Base-by-base conservation (phyloP, 495 filamentous ascomycete genomes). In the Recurvomyces mirabilis region DNA sequence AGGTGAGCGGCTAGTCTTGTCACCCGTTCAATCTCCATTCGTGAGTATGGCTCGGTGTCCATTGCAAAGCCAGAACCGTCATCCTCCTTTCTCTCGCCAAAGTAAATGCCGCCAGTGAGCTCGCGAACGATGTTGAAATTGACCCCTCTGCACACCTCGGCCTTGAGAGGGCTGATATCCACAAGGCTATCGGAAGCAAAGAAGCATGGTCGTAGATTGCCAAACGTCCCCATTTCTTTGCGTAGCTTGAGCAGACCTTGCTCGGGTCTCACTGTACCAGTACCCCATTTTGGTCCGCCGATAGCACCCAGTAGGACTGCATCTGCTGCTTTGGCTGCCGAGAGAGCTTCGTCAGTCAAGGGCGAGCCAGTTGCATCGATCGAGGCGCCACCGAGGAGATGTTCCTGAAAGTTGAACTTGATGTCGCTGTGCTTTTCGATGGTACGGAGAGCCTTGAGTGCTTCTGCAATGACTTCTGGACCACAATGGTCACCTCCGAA, bases 231-330 rank as follows among this genome's bases (percentile, higher is more conserved):
- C 72, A 98, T 82, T 63, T 94, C 82, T 64, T 93, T 95, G 70
- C 91, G 87, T 34, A 98, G 84, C 52, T 72, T 75, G 41, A 98
- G 82, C 60, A 98, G 75, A 46, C 91, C 91, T 67, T 96, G 89
- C 60, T 98, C 91, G 4, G 91, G 91, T 37, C 91, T 83, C 46
- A 96, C 82, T 40, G 74, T 60, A 50, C 86, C 84, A 3, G 84
- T 87, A 43, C 91, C 91, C 86, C 93, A 98, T 89, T 98, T 82
- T 13, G 91, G 91, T 30, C 91, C 91, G 53, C 91, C 91, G 57
- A 98, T 93, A 47, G 91, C 91, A 43, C 91, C 91, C 24, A 98
- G 77, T 43, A 98, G 74, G 41, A 96, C 79, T 24, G 89, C 91
- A 61, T 96, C 87, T 40, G 93, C 88, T 33, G 73, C 68, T 68